These are phyloP conservation scores for Haematococcus sp. DNA, from an alignment of 139 green algal species.

Conservation along the genomic window DNA sequence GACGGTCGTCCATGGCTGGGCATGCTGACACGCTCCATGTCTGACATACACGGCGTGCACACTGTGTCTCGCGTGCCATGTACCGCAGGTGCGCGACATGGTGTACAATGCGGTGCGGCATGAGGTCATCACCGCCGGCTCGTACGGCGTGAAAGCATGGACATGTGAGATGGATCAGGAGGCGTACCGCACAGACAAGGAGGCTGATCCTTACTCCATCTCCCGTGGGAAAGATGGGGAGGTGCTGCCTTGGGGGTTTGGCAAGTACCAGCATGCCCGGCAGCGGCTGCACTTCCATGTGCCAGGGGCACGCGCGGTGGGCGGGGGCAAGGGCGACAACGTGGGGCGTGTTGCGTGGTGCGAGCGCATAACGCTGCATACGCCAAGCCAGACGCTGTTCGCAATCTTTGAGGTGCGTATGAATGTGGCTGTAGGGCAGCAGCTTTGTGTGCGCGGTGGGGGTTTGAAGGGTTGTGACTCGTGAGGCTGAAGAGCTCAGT, in stretches of 20 bases:
- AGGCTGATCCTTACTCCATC: conserved; percentile 28
- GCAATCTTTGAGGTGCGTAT: conserved; percentile 30
- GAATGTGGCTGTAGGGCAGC: too few relatives aligned
- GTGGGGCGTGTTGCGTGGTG: conserved; percentile 17
- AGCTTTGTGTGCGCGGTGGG: not conserved
- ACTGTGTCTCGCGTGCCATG: too few relatives aligned
- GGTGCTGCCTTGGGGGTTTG: conserved; percentile 43
- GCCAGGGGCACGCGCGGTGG: conserved; percentile 18
- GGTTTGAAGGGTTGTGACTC: too few relatives aligned
- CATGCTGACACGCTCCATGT: too few relatives aligned
- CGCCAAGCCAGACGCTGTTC: conserved; percentile 21
- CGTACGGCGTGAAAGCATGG: conserved; percentile 43
- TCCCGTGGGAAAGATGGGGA: conserved; percentile 30
- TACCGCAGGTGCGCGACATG: not conserved
- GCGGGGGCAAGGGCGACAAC: not conserved
- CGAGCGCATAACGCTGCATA: conserved; percentile 27
- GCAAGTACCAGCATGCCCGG: conserved; percentile 46
- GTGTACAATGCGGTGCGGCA: conserved; percentile 30
- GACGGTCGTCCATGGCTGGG: not conserved
- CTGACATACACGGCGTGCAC: too few relatives aligned
- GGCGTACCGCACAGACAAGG: conserved; percentile 34
- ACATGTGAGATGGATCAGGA: conserved; percentile 45
- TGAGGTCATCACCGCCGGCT: conserved; percentile 45
- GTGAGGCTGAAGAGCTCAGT: too few relatives aligned
- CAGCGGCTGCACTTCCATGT: conserved; percentile 8